Evolutionary conservation across 1,139 yeast species (phyloP), one percentile per base, ranked within the genome.

Genomic region (Pichia cactophila): DNA sequence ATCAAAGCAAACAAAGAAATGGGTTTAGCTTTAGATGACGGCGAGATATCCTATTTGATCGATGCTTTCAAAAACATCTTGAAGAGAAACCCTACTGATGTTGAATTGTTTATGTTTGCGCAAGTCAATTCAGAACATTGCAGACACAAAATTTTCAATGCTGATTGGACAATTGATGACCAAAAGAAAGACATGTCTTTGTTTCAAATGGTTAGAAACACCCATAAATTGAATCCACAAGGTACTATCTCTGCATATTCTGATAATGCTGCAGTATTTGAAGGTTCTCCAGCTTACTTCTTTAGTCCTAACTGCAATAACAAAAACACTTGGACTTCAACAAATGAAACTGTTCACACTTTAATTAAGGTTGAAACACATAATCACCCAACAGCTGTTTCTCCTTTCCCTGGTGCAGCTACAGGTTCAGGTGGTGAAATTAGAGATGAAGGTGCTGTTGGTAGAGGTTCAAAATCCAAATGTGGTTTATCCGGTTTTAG

Each of bases 371-470:
- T 94, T 47, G 99, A 94, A 70, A 94, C 99, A 33, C 99, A 94
- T 68, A 94, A 94, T 70, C 99, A 94, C 67, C 99, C 99, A 48
- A 94, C 99, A 38, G 98, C 98, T 0, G 97, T 94, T 12, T 90
- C 97, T 31, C 99, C 99, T 36, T 94, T 87, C 70, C 92, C 98
- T 5, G 99, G 99, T 69, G 99, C 99, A 38, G 96, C 99, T 38
- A 94, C 99, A 20, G 99, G 99, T 57, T 90, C 98, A 23, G 99
- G 99, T 68, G 99, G 99, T 72, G 99, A 94, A 71, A 94, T 94
- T 62, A 86, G 99, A 76, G 99, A 94, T 68, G 99, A 94, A 72
- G 98, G 97, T 70, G 98, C 99, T 31, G 96, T 92, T 23, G 99
- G 99, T 56, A 81, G 97, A 67, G 99, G 99, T 47, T 92, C 98